Evolutionary conservation across 805 yeast species (phyloP), one percentile per base, ranked within the genome.

Genomic region (Cyberlindnera euphorbiiphila): DNA sequence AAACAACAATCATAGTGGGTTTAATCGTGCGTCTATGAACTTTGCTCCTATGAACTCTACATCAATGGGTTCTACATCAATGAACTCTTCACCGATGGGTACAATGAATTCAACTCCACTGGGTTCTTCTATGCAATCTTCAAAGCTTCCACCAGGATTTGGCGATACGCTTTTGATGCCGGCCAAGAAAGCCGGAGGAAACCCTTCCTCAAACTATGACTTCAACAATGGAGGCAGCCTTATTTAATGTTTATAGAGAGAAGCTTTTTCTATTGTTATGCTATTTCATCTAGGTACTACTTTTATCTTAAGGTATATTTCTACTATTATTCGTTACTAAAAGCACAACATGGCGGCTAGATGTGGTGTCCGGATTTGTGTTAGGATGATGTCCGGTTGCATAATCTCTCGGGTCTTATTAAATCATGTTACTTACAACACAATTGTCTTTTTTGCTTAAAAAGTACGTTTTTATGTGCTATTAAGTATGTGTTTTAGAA

Each of bases 121-220:
- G 11, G 11, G 8, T 11, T 9, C 8, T 9, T 9, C 8, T 21
- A 22, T 40, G 21, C 39, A 37, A 30, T 30, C 43, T 18, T 26
- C 46, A 3, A 45, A 56, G 25, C 48, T 63, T 8, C 72, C 72
- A 14, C 73, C 72, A 2, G 72, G 73, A 6, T 67, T 68, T 36
- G 64, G 68, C 2, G 55, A 59, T 22, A 47, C 36, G 17, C 17
- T 64, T 6, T 41, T 66, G n/a, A 45, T 49, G 21, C 50, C 69
- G 53, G 34, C 69, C 59, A 24, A 60, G 42, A 45, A 61, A 42
- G 15, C 37, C 31, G 23, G 23, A 5, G 15, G 14, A 12, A 16
- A 11, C 12, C 36, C 29, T 5, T 13, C 25, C n/a, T n/a, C n/a
- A 7, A 32, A 32, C 29, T 33, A 34, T 13, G 31, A 36, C 15